These are phyloP conservation scores for Nematocida homosporus DNA, from an alignment of 371 early-diverging fungal genomes.

Conservation along the genomic window DNA sequence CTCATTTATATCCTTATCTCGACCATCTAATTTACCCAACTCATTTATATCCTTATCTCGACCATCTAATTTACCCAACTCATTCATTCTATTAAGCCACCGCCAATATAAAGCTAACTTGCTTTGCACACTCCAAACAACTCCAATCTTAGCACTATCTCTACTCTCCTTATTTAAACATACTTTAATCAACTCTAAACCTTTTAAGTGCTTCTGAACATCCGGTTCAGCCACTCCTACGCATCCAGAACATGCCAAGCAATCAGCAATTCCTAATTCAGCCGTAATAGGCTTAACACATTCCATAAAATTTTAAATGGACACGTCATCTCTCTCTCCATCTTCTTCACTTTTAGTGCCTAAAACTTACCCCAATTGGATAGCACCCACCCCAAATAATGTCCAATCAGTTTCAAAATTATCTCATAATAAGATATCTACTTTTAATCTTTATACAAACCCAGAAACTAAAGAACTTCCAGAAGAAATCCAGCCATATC, in stretches of 20 bases:
- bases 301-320: slow-evolving; percentile 6
- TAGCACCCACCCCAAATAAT: background rate
- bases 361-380: background rate
- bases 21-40: too few species aligned
- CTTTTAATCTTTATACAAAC: background rate
- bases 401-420: background rate
- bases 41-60: too few species aligned
- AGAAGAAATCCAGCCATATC: background rate
- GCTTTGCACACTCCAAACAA: slow-evolving; percentile 40
- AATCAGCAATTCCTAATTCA: slow-evolving; percentile 16
- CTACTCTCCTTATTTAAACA: background rate
- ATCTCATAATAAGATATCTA: background rate
- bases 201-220: slow-evolving; percentile 16
- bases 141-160: background rate
- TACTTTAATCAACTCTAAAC: background rate
- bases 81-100: too few species aligned
- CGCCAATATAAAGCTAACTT: too few species aligned
- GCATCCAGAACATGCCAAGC: slow-evolving; percentile 33
- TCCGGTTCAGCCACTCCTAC: slow-evolving; percentile 10
- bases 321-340: too few species aligned
- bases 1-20: too few species aligned
- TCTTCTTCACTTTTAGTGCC: background rate
- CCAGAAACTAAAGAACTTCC: background rate
- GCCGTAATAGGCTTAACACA: slow-evolving; percentile 12
- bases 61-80: too few species aligned